Base-by-base conservation (phyloP, 257 asterid genomes). In the Nicotiana knightiana region DNA sequence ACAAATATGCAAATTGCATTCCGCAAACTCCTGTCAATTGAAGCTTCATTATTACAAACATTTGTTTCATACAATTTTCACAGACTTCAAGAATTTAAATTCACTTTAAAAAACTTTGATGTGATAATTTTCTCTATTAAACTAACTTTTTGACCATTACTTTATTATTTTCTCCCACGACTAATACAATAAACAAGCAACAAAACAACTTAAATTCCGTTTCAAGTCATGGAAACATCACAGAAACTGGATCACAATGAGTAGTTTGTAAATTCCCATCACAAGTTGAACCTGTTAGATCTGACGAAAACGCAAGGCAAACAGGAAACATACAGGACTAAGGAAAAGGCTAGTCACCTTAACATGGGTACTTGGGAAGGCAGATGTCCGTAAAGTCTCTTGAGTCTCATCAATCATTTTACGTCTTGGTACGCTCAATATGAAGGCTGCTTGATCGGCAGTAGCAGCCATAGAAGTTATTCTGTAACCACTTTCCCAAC, bases 391-490 rank as follows among this genome's bases (percentile, higher is more conserved):
- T 59, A 93, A 92, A 54, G 99, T 93, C 89, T 96, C 99, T 85
- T 96, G 99, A 81, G 99, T 94, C 91, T 96, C 99, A 46, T 95
- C 99, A 83, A 88, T 86, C 88, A 92, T 88, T 87, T 95, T 95
- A 24, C 97, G 98, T 67, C 97, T 88, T 11, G 99, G 98, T 62
- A 93, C 87, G 81, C 99, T 93, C 55, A 95, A 91, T 80, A 92
- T 92, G 85, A 95, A 91, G 76, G 99, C 98, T 0, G 92, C 97
- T 87, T 95, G 98, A 87, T 95, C 99, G 85, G 91, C 86, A 33
- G 98, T 95, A 24, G 98, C 98, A 55, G 97, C 98, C 98, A 92
- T 95, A 78, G 98, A 88, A 37, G 99, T 95, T 73, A 93, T 93
- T 86, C 99, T 89, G 82, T 91, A 95, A 43, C 98, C 97, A 87